A percentile compares a stretch with the other conserved stretches of the same genome.
These are phyloP conservation scores for Fusarium buxicola DNA, from an alignment of 2,329 filamentous ascomycete species.

Conservation along the genomic window DNA sequence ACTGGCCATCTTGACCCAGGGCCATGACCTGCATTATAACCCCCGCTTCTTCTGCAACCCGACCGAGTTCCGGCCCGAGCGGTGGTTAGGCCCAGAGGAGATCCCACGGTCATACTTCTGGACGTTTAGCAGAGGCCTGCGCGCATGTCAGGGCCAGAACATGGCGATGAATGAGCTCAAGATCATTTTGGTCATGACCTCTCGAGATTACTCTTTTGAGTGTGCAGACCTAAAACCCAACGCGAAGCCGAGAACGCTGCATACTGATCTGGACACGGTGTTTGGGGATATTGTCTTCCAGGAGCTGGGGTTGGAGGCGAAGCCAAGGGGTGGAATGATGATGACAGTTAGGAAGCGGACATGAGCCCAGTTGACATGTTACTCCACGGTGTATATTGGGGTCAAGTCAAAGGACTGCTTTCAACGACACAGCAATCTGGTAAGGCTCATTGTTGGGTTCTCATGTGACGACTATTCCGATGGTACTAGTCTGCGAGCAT, in stretches of 20 bases:
- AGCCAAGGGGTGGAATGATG: conserved; percentile 39
- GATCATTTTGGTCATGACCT: conserved; percentile 41
- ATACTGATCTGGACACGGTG: conserved; percentile 43
- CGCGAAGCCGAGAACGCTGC: conserved; percentile 16
- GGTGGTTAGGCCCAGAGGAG: conserved; percentile 23
- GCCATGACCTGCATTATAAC: conserved; percentile 25
- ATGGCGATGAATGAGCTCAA: conserved; percentile 52
- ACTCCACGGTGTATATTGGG: too few species aligned
- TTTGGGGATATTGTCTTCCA: conserved; percentile 42
- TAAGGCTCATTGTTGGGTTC: too few species aligned
- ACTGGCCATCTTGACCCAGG: conserved; percentile 1
- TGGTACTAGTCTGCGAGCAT: too few species aligned
- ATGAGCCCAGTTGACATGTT: too few species aligned
- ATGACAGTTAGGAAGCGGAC: conserved; percentile 32
- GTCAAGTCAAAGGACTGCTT: too few species aligned
- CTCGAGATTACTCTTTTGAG: conserved; percentile 43
- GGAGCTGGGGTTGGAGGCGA: conserved; percentile 37
- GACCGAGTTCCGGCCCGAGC: conserved; percentile 10
- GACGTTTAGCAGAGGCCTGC: conserved; percentile 53
- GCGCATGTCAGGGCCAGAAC: conserved; percentile 53
- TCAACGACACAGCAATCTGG: too few species aligned
- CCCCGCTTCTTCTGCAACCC: background rate
- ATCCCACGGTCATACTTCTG: conserved; percentile 24
- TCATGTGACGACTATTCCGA: too few species aligned
- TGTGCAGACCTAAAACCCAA: conserved; percentile 31